phyloP scores from a whole-genome alignment of 2,329 filamentous ascomycete genomes.

The Colletotrichum phormii region DNA sequence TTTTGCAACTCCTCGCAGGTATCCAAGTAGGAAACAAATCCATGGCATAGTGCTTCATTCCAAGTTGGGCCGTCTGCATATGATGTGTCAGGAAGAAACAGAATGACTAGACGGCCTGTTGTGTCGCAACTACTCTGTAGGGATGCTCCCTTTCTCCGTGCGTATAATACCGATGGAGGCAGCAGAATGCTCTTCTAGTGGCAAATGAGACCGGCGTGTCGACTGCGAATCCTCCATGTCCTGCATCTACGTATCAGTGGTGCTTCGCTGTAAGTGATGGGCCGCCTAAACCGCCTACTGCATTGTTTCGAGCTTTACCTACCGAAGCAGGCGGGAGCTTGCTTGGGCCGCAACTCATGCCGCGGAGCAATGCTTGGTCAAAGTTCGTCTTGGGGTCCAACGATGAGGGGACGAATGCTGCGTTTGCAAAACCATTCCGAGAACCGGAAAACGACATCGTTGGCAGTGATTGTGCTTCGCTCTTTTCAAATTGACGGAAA shows the following conservation, averaged over 20 bases:
- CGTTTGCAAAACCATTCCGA: neutral
- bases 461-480: neutral
- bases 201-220: neutral
- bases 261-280: neutral
- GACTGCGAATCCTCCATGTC: neutral
- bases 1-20: slow-evolving; percentile 22
- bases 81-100: neutral
- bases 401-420: neutral
- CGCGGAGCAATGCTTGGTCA: neutral
- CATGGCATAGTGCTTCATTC: neutral
- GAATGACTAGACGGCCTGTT: neutral
- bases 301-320: neutral
- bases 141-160: neutral
- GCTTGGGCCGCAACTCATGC: neutral
- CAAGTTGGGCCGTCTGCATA: neutral
- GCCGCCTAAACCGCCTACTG: neutral
- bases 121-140: neutral
- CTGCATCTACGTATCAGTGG: neutral
- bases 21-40: neutral
- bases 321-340: neutral
- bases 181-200: neutral
- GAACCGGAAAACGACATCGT: neutral
- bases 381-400: neutral
- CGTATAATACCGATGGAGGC: neutral
- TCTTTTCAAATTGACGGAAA: neutral